Evolutionary conservation across 352 stramenopile genomes (phyloP), one percentile per base, ranked within the genome.

Genomic region (Globisporangium camurandrum): DNA sequence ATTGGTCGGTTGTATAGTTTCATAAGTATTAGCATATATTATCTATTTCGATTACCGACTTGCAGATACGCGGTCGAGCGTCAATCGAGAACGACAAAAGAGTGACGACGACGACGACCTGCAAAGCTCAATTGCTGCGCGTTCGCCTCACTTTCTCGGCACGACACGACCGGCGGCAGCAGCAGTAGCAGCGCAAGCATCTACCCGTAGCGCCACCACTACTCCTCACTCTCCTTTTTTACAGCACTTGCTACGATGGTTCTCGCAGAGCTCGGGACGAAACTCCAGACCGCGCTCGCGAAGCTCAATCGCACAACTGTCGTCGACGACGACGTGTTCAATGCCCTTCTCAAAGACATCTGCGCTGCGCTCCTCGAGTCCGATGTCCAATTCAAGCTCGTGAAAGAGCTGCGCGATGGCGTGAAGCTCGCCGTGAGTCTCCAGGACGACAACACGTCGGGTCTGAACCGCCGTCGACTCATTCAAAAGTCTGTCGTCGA

Each of bases 401-500:
- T 97, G 55, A 75, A 78, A 26, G 69, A 96, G 57, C 66, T 97
- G 54, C 82, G 88, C 33, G 84, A 91, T 64, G 93, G 93, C 39
- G 81, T 97, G 43, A 95, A 95, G 63, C 74, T 91, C 39, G 75
- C 78, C 20, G 75, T 95, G 49, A 90, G 86, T 49, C 63, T 94
- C 19, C 44, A 47, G 45, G 81, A 96, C 52, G 84, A 88, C 56
- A 62, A 66, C 37, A 70, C 66, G 43, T 82, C 80, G 12, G 84
- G 84, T 19, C 65, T 68, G 44, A 96, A 96, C 66, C 86, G 84
- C 57, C 81, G 76, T n/a, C 73, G 78, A 16, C 59, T 95, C 23
- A 96, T 97, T 59, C 83, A 96, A 60, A 95, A 96, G 60, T 81
- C 86, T 23, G 82, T 97, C 31, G 84, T 93, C 37, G 86, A 96